These are phyloP conservation scores for Suillus alpinus DNA, from an alignment of 768 basidiomycete species.

Conservation along the genomic window DNA sequence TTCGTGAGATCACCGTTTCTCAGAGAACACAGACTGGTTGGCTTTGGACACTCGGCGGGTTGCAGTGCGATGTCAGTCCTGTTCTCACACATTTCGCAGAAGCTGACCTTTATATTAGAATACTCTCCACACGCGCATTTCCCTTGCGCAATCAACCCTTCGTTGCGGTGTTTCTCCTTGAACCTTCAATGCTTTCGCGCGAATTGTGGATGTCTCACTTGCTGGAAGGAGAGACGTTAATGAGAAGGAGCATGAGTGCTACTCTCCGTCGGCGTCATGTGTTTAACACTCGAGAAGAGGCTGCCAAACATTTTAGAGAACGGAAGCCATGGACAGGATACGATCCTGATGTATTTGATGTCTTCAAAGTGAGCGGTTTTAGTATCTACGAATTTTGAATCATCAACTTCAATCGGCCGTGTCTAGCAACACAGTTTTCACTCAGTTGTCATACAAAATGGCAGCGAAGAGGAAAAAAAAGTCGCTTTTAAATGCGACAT, in stretches of 20 bases:
- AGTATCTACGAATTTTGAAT: neutral
- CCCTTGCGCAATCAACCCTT: slow-evolving; percentile 27
- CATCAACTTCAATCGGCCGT: slow-evolving; percentile 4
- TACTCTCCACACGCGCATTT: slow-evolving; percentile 37
- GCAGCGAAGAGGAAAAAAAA: slow-evolving; percentile 17
- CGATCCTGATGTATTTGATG: slow-evolving; percentile 39
- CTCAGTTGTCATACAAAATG: neutral
- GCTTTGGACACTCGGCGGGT: slow-evolving; percentile 45
- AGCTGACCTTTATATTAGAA: slow-evolving; percentile 21
- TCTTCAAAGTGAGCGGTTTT: slow-evolving; percentile 35
- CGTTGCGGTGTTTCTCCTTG: slow-evolving; percentile 40
- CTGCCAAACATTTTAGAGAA: slow-evolving; percentile 40
- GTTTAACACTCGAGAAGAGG: slow-evolving; percentile 42
- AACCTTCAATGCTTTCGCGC: slow-evolving; percentile 40
- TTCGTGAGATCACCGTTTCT: slow-evolving; percentile 33
- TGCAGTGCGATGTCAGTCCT: slow-evolving; percentile 36
- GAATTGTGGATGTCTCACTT: slow-evolving; percentile 36
- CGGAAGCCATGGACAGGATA: slow-evolving; percentile 46
- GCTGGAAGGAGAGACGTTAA: slow-evolving; percentile 36
- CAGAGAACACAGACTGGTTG: slow-evolving; percentile 35
- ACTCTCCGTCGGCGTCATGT: slow-evolving; percentile 36
- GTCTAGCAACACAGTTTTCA: slow-evolving; percentile 12
- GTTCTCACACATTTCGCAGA: neutral
- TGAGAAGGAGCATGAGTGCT: slow-evolving; percentile 37
- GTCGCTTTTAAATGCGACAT: slow-evolving; percentile 41